phyloP scores from a whole-genome alignment of 2,329 filamentous ascomycete genomes.

The Arachnomyces sp. region DNA sequence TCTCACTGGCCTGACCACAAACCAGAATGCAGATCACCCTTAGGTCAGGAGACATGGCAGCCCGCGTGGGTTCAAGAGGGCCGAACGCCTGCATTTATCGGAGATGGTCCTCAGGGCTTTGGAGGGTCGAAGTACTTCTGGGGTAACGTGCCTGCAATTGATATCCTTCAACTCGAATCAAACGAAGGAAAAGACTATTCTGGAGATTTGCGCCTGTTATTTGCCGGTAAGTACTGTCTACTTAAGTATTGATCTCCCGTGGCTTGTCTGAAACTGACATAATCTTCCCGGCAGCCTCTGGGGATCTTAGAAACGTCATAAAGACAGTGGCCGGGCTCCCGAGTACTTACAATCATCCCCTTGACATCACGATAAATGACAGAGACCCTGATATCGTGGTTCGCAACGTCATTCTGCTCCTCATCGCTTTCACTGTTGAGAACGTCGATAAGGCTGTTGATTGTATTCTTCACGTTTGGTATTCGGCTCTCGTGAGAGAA shows the following conservation, averaged over 20 bases:
- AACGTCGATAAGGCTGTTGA: slow-evolving; percentile 18
- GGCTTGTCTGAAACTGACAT: slow-evolving; percentile 8
- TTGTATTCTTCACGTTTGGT: slow-evolving; percentile 39
- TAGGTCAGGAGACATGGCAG: slow-evolving; percentile 20
- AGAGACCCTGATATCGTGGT: slow-evolving; percentile 29
- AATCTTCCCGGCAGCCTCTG: slow-evolving; percentile 29
- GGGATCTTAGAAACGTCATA: slow-evolving; percentile 37
- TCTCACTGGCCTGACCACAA: slow-evolving; percentile 25
- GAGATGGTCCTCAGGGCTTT: not conserved
- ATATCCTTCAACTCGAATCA: slow-evolving; percentile 27
- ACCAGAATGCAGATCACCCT: slow-evolving; percentile 21
- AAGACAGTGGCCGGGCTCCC: slow-evolving; percentile 32
- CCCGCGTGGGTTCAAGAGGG: slow-evolving; percentile 22
- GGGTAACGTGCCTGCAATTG: slow-evolving; percentile 36
- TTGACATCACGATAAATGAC: slow-evolving; percentile 34
- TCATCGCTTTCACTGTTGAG: slow-evolving; percentile 22
- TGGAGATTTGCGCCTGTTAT: slow-evolving; percentile 24
- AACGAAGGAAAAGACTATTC: slow-evolving; percentile 21
- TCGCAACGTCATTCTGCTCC: slow-evolving; percentile 34
- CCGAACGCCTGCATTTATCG: slow-evolving; percentile 17
- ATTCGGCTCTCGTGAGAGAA: slow-evolving; percentile 31
- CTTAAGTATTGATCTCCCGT: too few species aligned
- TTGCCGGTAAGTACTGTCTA: too few species aligned
- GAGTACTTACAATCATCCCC: slow-evolving; percentile 13
- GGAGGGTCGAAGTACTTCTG: slow-evolving; percentile 27